Conservation (phyloP, 2,329 filamentous ascomycete genomes). For the Fusarium stilboides region DNA sequence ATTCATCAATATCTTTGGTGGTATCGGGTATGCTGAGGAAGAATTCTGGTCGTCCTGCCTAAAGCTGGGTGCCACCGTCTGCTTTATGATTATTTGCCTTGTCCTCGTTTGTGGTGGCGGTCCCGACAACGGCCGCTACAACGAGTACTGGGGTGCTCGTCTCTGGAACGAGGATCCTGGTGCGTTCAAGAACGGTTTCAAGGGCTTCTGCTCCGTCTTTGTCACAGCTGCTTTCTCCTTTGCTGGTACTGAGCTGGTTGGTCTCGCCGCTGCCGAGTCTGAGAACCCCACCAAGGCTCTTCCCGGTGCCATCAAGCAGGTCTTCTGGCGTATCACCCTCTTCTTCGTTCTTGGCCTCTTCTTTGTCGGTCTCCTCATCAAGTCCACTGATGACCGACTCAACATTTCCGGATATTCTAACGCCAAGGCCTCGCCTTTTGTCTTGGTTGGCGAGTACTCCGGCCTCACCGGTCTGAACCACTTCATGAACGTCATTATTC, state of each 20-base stretch:
- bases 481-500: conserved; percentile 70
- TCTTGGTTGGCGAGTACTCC: conserved; percentile 66
- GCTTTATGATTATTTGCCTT: conserved; percentile 74
- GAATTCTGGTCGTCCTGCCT: conserved; percentile 70
- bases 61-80: conserved; percentile 70
- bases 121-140: conserved; percentile 61
- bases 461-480: conserved; percentile 64
- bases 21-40: conserved; percentile 68
- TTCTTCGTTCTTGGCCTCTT: conserved; percentile 67
- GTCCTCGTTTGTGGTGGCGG: conserved; percentile 72
- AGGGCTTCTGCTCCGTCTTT: conserved; percentile 78
- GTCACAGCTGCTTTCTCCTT: conserved; percentile 81
- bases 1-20: conserved; percentile 69
- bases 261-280: conserved; percentile 79
- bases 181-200: conserved; percentile 78
- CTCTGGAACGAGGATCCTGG: conserved; percentile 55
- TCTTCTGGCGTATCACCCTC: conserved; percentile 67
- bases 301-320: conserved; percentile 85
- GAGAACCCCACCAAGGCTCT: conserved; percentile 78
- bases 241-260: conserved; percentile 78
- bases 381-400: conserved; percentile 62
- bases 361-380: conserved; percentile 64
- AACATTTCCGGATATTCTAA: conserved; percentile 47
- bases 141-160: conserved; percentile 61
- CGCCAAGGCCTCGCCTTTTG: conserved; percentile 64